Percentiles rank a stretch among this genome's conserved stretches.
These are phyloP conservation scores for Strigomonas galati DNA, from an alignment of 208 protist genomes.

Conservation along the genomic window DNA sequence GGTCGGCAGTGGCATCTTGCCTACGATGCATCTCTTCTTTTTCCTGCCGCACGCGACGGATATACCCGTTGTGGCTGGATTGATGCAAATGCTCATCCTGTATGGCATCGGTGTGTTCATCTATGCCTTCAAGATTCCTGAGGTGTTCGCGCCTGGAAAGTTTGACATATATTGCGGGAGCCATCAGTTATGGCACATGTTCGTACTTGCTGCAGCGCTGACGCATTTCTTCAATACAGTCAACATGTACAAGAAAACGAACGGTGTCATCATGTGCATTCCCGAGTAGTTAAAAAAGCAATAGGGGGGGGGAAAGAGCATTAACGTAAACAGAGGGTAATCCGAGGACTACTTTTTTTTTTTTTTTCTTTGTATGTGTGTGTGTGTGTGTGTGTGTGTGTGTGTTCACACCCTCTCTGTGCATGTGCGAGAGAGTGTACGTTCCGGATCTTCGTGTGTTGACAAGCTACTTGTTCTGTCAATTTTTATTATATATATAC, in stretches of 20 bases:
- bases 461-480: background rate
- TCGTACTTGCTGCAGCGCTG: constrained; percentile 67
- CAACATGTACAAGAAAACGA: constrained; percentile 57
- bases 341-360: constrained; percentile 1
- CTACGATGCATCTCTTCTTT: constrained; percentile 59
- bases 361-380: constrained; percentile 7
- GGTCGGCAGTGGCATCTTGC: constrained; percentile 64
- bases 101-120: constrained; percentile 82
- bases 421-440: background rate
- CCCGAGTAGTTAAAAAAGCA: background rate
- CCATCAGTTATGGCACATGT: constrained; percentile 85
- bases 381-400: no score
- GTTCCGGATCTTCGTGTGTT: background rate
- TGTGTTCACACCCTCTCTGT: background rate
- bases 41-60: constrained; percentile 35
- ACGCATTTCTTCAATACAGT: constrained; percentile 74
- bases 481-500: background rate
- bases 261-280: constrained; percentile 24
- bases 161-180: constrained; percentile 71
- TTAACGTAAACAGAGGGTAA: background rate
- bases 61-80: constrained; percentile 42
- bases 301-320: background rate
- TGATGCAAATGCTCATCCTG: constrained; percentile 59
- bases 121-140: constrained; percentile 75
- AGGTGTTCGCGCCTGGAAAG: constrained; percentile 58